Base-by-base conservation (phyloP, 208 protist genomes). In the Crithidia sp. region DNA sequence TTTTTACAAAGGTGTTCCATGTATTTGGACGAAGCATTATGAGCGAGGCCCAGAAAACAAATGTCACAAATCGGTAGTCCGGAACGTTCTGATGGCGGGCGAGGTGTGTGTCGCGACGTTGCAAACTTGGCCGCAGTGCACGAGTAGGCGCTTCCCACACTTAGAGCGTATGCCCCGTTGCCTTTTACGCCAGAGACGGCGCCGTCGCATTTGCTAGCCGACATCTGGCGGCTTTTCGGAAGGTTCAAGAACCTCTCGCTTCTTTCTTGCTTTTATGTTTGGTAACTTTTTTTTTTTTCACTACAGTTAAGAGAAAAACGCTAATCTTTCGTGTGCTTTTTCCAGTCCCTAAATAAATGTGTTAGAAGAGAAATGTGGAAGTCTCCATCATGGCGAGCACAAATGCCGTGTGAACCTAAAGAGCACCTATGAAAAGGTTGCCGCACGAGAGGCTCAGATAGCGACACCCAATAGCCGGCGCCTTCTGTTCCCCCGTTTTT, bases 291-390 rank as follows among this genome's bases (percentile, higher is more conserved):
- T 59, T 67, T 67, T 75, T 60, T 13, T 67, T 53, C 63, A 47
- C 52, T 75, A 56, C 44, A 55, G 45, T 55, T 66, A 53, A 64
- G 50, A 50, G 28, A 36, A 8, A 65, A 56, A 44, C 57, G 57
- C 60, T 56, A 72, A 62, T 36, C 5, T 55, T 44, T 72, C 4
- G 9, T 72, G 17, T 41, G 3, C 16, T 39, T 36, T 3, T n/a
- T 67, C 36, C 14, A 64, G 45, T 73, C 55, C 68, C 68, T 69
- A 69, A 79, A 49, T 40, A 67, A 3, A 58, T 43, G 59, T 54
- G 37, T 28, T 16, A 72, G 54, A 76, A 65, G 73, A 73, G 12
- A 74, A 17, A 53, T 50, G 66, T 52, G 53, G 50, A 68, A 52
- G 68, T 66, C 14, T 71, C 43, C 44, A 41, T n/a, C 49, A 13